Conservation (phyloP, 768 basidiomycete genomes). For the Sarcomyxa edulis region DNA sequence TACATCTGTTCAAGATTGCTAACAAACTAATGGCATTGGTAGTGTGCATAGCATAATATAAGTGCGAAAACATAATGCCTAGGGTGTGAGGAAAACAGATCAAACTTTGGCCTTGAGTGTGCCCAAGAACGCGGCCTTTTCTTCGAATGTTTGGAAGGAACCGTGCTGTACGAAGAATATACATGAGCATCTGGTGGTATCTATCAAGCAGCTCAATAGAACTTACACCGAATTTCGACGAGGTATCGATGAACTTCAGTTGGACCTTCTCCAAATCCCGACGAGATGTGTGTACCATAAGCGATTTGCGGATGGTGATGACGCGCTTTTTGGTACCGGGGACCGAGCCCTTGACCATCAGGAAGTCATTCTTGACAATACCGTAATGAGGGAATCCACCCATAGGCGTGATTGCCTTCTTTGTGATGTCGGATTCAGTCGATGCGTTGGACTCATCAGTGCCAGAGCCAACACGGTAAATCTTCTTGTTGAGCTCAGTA, state of each 20-base stretch:
- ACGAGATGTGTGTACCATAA: slow-evolving; percentile 94
- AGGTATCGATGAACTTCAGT: slow-evolving; percentile 98
- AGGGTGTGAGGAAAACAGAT: slow-evolving; percentile 38
- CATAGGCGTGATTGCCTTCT: slow-evolving; percentile 93
- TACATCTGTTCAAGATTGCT: no score
- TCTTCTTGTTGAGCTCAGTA: slow-evolving; percentile 98
- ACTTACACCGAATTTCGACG: slow-evolving; percentile 93
- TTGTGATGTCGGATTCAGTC: slow-evolving; percentile 91
- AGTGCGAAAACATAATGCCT: slow-evolving; percentile 24
- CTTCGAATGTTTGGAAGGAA: slow-evolving; percentile 94
- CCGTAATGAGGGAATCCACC: slow-evolving; percentile 99
- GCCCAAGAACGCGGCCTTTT: slow-evolving; percentile 93
- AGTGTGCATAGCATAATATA: slow-evolving; percentile 33
- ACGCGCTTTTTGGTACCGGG: slow-evolving; percentile 98
- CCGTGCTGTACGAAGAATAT: slow-evolving; percentile 57
- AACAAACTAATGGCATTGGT: no score
- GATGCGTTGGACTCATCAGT: slow-evolving; percentile 79
- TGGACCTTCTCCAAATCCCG: slow-evolving; percentile 96
- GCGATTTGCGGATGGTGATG: slow-evolving; percentile 93
- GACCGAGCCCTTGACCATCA: slow-evolving; percentile 94
- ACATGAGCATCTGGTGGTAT: slow-evolving; percentile 2
- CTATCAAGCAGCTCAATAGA: not conserved
- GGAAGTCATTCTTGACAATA: slow-evolving; percentile 97
- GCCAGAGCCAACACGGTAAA: slow-evolving; percentile 89
- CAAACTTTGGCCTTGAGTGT: slow-evolving; percentile 81